Base-by-base conservation (phyloP, 129 eudicot genomes). In the Glebionis coronaria region DNA sequence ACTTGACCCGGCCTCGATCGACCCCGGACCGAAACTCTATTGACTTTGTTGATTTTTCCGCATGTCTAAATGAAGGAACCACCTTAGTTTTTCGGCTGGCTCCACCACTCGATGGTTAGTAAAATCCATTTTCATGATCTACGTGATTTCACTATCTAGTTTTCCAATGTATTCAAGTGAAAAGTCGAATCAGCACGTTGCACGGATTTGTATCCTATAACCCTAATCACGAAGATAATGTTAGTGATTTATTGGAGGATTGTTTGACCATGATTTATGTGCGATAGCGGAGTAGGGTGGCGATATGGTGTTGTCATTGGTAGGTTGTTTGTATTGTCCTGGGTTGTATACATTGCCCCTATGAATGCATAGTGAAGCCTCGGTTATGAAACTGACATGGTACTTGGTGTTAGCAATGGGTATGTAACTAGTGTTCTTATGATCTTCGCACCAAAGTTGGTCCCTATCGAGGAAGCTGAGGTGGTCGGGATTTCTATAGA, bases 111-210 rank as follows among this genome's bases (percentile, higher is more conserved):
- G 66, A 7, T 73, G 79, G 79, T 66, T 64, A 0, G 66, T 79
- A 12, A 29, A 23, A 9, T 61, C 73, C 2, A 76, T 75, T 5
- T 61, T 78, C 6, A 6, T 57, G 0, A 65, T 61, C 49, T 82
- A 82, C 19, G 46, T 74, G 1, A 70, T 82, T 12, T 78, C 87
- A 1, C 69, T 82, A 3, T 78, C 87, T 3, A 82, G 78, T 8
- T 82, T 82, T 73, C 85, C 85, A 0, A 80, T 83, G 9, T 82
- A 73, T 72, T 69, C 78, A 29, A 75, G 83, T 4, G 83, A 82
- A 65, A 70, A 70, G 80, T 79, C 2, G 42, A 46, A 38, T 82
- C 83, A 0, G 60, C 25, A 1, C 25, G 44, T 51, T 76, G 78
- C 13, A 31, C 61, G 12, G 83, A 82, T 70, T 82, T 83, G 87